Conservation (phyloP, 2,329 filamentous ascomycete genomes). For the Fusarium transvaalense region DNA sequence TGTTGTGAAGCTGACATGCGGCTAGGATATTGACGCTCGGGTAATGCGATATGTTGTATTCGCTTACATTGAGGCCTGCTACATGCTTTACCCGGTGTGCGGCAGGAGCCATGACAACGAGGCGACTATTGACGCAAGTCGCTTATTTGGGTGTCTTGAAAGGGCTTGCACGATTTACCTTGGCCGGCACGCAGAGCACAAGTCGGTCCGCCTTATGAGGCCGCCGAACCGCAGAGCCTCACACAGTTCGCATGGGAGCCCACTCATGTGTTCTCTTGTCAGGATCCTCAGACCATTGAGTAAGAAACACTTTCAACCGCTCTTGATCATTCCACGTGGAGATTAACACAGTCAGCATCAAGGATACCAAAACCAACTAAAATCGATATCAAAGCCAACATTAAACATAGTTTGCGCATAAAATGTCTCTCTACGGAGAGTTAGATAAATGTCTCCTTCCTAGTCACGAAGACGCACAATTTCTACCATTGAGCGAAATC, state of each 20-base stretch:
- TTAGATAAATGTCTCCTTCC: not conserved
- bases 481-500: slow-evolving; percentile 1
- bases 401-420: not conserved
- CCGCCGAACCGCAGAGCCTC: slow-evolving; percentile 6
- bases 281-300: not conserved
- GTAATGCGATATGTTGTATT: not conserved
- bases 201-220: not conserved
- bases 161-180: no score
- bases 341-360: rapidly evolving
- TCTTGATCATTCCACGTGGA: not conserved
- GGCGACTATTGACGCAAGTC: not conserved
- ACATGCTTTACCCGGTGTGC: not conserved
- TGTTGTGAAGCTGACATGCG: slow-evolving; percentile 5
- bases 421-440: slow-evolving; percentile 8
- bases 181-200: not conserved
- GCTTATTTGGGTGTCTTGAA: no score
- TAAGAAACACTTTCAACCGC: not conserved
- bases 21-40: not conserved
- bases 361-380: not conserved
- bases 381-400: not conserved
- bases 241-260: slow-evolving; percentile 6
- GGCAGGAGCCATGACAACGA: not conserved
- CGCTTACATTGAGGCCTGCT: slow-evolving; percentile 4
- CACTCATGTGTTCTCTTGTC: not conserved
- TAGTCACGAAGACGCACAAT: not conserved